phyloP scores from a whole-genome alignment of 805 yeast genomes.

The Lipomyces yamanashiensis region DNA sequence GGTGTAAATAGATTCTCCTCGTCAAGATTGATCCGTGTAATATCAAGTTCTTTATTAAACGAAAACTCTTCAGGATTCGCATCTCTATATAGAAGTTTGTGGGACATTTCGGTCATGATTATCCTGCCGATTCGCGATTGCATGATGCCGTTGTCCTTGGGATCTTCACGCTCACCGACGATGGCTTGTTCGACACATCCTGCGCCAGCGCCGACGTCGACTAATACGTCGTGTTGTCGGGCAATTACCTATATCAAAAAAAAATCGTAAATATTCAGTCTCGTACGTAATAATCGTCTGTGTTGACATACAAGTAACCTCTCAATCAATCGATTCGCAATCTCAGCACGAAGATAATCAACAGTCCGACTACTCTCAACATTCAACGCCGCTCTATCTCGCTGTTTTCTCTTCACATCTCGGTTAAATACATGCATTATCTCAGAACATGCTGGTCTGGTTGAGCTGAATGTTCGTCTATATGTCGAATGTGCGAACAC shows the following conservation, averaged over 20 bases:
- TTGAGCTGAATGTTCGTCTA: conserved; percentile 12
- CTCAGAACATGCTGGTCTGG: conserved; percentile 1
- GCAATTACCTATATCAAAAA: conserved; percentile 54
- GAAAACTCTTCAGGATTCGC: conserved; percentile 44
- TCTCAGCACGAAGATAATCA: conserved; percentile 76
- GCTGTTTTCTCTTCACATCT: conserved; percentile 61
- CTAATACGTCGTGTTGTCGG: conserved; percentile 60
- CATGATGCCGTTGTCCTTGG: conserved; percentile 54
- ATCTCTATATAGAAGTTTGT: conserved; percentile 59
- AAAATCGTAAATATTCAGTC: not conserved
- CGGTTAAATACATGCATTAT: conserved; percentile 65
- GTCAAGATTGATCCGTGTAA: conserved; percentile 62
- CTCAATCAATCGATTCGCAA: conserved; percentile 73
- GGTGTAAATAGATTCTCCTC: conserved; percentile 57
- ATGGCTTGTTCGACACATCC: conserved; percentile 61
- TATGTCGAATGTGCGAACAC: not conserved
- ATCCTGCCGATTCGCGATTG: conserved; percentile 60
- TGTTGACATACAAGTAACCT: conserved; percentile 55
- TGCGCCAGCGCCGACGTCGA: conserved; percentile 76
- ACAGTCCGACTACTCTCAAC: conserved; percentile 56
- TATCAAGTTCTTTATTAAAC: conserved; percentile 52
- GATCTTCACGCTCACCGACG: conserved; percentile 45
- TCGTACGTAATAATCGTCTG: not conserved
- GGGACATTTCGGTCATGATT: conserved; percentile 70
- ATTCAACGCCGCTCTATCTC: conserved; percentile 56